Percentiles rank a stretch among this genome's conserved stretches.
These are phyloP conservation scores for Suhomyces chickasaworum DNA, from an alignment of 1,139 yeast genomes.

Conservation along the genomic window DNA sequence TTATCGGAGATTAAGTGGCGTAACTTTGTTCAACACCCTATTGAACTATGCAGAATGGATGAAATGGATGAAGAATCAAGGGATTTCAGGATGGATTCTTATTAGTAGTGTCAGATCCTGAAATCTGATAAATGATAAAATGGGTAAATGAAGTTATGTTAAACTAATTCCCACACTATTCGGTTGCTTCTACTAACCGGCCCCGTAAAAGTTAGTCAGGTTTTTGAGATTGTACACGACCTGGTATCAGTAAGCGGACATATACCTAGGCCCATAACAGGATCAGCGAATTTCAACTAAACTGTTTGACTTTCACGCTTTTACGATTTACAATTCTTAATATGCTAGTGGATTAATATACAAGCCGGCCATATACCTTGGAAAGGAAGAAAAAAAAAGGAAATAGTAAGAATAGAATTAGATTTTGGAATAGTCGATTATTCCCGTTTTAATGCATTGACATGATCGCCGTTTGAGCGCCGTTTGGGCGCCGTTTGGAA, in stretches of 20 bases:
- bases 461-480: no score
- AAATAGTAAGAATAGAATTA: neutral
- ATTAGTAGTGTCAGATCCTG: neutral
- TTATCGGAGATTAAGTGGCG: neutral
- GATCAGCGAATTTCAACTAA: neutral
- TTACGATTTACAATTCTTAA: neutral
- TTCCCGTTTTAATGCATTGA: neutral
- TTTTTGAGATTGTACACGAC: conserved; percentile 6
- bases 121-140: neutral
- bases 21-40: neutral
- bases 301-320: neutral
- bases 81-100: neutral
- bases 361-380: neutral
- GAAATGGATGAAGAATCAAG: neutral
- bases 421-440: neutral
- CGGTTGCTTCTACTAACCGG: conserved; percentile 6
- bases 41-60: neutral
- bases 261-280: neutral
- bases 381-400: neutral
- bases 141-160: neutral
- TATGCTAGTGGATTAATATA: conserved; percentile 1
- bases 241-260: conserved; percentile 1
- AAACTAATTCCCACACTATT: neutral
- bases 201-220: conserved; percentile 12
- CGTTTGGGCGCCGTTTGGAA: neutral